Base-by-base conservation (phyloP, 2,329 filamentous ascomycete genomes). In the Colletotrichum aenigma region DNA sequence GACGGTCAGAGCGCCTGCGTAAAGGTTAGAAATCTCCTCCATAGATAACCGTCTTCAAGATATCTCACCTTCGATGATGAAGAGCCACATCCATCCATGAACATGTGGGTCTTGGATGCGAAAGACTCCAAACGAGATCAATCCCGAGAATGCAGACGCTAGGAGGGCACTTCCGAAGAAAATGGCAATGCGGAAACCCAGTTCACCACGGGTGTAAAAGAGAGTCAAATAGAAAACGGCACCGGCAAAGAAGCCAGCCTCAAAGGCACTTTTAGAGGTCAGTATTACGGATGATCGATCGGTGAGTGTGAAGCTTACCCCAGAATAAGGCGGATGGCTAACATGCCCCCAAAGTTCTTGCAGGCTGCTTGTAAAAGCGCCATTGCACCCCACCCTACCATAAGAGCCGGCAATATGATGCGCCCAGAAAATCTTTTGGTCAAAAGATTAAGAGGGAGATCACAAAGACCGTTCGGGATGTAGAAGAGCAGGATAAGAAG, bases 211-310 rank as follows among this genome's bases (percentile, higher is more conserved):
- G 26, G 86, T 86, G 77, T 89, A 88, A 58, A 91, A 91, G 0
- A 89, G 84, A 0, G 89, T 87, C 9, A 89, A 80, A 76, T 89
- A 91, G 80, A 90, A 91, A 4, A 91, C 88, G 16, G 88, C 86
- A 0, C 88, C 85, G 6, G 89, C 87, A 74, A 90, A 90, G 81
- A 91, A 91, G 0, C 88, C 90, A 0, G 89, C 89, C 80, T 92
- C 90, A 26, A 85, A 86, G 18, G 88, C 70, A 3, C 62, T 72
- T 28, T n/a, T 38, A 13, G 16, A 10, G 10, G 26, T 61, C 9
- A 64, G 60, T 2, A 13, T 3, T 28, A 3, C 32, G 0, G 15
- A 64, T 10, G n/a, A 21, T 13, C 9, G 24, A 26, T 28, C 3
- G 28, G 26, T 28, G 15, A 48, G 9, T n/a, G 12, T 9, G 8